These are phyloP conservation scores for Mollisia scopiformis DNA, from an alignment of 2,329 filamentous ascomycete genomes.

Conservation along the genomic window DNA sequence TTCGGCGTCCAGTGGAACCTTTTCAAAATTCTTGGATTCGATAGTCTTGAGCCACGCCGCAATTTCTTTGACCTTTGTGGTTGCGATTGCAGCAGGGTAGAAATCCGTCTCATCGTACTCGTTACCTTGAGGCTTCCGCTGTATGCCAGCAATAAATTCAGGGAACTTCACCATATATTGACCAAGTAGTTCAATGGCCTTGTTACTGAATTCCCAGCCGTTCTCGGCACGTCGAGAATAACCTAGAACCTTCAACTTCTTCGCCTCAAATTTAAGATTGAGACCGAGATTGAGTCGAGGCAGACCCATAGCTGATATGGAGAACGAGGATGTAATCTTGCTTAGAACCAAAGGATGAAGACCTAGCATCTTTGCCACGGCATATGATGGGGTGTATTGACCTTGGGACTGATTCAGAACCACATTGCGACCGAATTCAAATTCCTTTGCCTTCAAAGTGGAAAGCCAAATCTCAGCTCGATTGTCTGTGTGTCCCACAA, in stretches of 20 bases:
- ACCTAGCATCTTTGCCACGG: constrained; percentile 80
- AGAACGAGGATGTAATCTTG: constrained; percentile 95
- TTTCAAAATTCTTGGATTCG: constrained; percentile 89
- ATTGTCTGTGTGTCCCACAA: constrained; percentile 72
- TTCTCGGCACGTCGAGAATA: constrained; percentile 85
- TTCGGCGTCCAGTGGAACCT: constrained; percentile 93
- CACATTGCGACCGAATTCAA: constrained; percentile 78
- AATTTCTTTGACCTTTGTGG: constrained; percentile 88
- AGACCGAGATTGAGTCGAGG: constrained; percentile 83
- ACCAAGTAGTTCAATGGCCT: constrained; percentile 78
- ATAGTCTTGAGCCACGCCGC: constrained; percentile 89
- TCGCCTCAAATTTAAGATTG: constrained; percentile 95
- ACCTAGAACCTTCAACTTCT: constrained; percentile 92
- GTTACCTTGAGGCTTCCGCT: constrained; percentile 82
- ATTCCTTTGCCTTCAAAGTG: constrained; percentile 71
- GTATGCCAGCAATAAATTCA: constrained; percentile 90
- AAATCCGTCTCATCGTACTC: constrained; percentile 85
- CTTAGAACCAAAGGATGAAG: constrained; percentile 88
- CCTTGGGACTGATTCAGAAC: constrained; percentile 70
- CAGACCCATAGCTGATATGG: constrained; percentile 78
- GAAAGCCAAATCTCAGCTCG: constrained; percentile 82
- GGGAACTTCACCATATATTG: constrained; percentile 95
- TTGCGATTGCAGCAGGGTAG: constrained; percentile 75
- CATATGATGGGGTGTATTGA: constrained; percentile 85
- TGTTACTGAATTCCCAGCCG: constrained; percentile 94